These are phyloP conservation scores for Apiotrichum laibachii DNA, from an alignment of 1,284 basidiomycete genomes.

Conservation along the genomic window DNA sequence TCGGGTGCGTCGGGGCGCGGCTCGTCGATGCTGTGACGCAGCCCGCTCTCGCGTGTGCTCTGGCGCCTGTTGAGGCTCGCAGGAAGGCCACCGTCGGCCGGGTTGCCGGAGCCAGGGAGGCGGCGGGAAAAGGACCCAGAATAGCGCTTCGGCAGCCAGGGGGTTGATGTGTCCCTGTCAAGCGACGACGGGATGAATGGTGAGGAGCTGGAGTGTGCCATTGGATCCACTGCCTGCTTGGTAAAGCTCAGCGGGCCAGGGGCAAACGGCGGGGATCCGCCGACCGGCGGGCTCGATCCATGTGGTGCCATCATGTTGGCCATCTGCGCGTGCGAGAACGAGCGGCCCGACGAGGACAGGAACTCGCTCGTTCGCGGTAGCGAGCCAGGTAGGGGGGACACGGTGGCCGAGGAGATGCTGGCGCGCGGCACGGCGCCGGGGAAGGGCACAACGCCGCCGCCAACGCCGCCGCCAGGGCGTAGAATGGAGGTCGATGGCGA, in stretches of 20 bases:
- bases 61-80: constrained; percentile 22
- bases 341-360: constrained; percentile 49
- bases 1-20: constrained; percentile 25
- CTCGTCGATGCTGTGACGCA: constrained; percentile 36
- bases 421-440: neutral
- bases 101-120: constrained; percentile 19
- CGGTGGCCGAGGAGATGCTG: constrained; percentile 22
- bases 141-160: constrained; percentile 37
- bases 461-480: constrained; percentile 13
- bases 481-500: constrained; percentile 44
- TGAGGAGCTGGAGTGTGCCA: constrained; percentile 28
- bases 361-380: constrained; percentile 41
- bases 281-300: constrained; percentile 28
- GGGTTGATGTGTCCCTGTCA: constrained; percentile 25
- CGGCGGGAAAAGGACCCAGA: constrained; percentile 40
- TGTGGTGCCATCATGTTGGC: constrained; percentile 32
- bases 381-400: neutral
- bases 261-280: constrained; percentile 20
- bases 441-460: neutral
- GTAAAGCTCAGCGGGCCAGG: constrained; percentile 34
- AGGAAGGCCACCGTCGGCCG: constrained; percentile 7
- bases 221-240: constrained; percentile 36
- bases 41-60: constrained; percentile 35
- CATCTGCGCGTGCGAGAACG: constrained; percentile 49
- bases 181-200: constrained; percentile 42